A percentile compares a stretch with the other conserved stretches of the same genome.
Conservation (phyloP, 331 rosid species). For the Prunus yedoensis region DNA sequence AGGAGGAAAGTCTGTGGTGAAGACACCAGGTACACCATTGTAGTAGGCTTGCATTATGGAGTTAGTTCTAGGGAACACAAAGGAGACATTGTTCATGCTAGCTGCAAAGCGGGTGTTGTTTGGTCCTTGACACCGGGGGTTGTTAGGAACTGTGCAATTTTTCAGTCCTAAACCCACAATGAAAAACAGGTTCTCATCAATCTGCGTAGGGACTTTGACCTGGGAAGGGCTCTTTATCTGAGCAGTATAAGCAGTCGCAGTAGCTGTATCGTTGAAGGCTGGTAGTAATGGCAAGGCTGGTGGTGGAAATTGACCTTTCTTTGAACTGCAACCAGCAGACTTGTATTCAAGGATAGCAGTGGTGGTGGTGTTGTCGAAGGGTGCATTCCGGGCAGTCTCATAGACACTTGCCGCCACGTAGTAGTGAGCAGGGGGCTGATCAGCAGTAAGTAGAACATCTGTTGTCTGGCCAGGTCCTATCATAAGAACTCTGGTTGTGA, state of each 20-base stretch:
- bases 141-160: slow-evolving; percentile 77
- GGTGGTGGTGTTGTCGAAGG: slow-evolving; percentile 94
- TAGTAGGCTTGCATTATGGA: slow-evolving; percentile 90
- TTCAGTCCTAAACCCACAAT: slow-evolving; percentile 74
- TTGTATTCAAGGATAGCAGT: slow-evolving; percentile 87
- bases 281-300: slow-evolving; percentile 63
- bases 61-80: slow-evolving; percentile 60
- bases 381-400: slow-evolving; percentile 67
- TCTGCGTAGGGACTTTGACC: slow-evolving; percentile 38
- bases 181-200: slow-evolving; percentile 56
- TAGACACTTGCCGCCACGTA: slow-evolving; percentile 77
- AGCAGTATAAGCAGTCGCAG: slow-evolving; percentile 57
- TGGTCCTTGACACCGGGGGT: slow-evolving; percentile 93
- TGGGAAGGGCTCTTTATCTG: slow-evolving; percentile 53
- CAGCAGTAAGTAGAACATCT: slow-evolving; percentile 65
- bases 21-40: slow-evolving; percentile 65
- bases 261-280: slow-evolving; percentile 64
- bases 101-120: slow-evolving; percentile 87
- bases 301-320: slow-evolving; percentile 31
- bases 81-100: slow-evolving; percentile 79
- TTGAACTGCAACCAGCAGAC: slow-evolving; percentile 36
- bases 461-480: slow-evolving; percentile 88
- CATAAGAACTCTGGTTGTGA: slow-evolving; percentile 61
- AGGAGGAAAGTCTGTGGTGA: slow-evolving; percentile 83
- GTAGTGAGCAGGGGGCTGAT: slow-evolving; percentile 73